Evolutionary conservation across 2,329 filamentous ascomycete species (phyloP), one percentile per base, ranked within the genome.

Genomic region (Nectriaceae sp.): DNA sequence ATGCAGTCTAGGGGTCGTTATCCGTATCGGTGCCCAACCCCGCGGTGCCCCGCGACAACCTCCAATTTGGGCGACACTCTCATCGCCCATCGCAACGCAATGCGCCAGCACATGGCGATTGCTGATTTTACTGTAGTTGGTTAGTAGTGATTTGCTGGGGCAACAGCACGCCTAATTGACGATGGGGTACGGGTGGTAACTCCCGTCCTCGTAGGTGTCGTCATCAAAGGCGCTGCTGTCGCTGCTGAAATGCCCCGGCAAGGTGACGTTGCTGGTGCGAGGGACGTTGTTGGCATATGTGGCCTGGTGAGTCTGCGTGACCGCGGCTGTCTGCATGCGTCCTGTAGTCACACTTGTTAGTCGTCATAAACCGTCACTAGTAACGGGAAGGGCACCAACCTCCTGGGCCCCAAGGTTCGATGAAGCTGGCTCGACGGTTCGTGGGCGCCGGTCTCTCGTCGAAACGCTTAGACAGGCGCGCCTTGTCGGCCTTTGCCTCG

Each of bases 381-480:
- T 52, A 54, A 53, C 56, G 46, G 36, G 59, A 54, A 19, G 49
- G 52, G 52, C 60, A 65, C 53, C 65, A 60, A 53, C 62, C 62
- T 55, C 58, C 59, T 45, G 66, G 62, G 51, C 66, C 64, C 65
- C 64, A 67, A 38, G 55, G 56, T 41, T 70, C 67, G 21, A 68
- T 63, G 60, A 65, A 70, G 64, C 66, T 70, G 47, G 62, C 53
- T 37, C 64, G 64, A 39, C 63, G 66, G 52, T 56, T 56, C 40
- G 36, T 39, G 45, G 54, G 55, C 40, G 60, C 48, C 18, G 66
- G 67, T 38, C 60, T 61, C 44, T 70, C 65, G 24, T 70, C 70
- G 51, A 73, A 72, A 21, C 70, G 68, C 46, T 61, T 62, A 22
- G 65, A 66, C 44, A 73, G 63, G 15, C 70, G 69, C 40, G 69